Evolutionary conservation across 2,329 filamentous ascomycete species (phyloP).

Genomic region (Paracoccidioides brasiliensis): DNA sequence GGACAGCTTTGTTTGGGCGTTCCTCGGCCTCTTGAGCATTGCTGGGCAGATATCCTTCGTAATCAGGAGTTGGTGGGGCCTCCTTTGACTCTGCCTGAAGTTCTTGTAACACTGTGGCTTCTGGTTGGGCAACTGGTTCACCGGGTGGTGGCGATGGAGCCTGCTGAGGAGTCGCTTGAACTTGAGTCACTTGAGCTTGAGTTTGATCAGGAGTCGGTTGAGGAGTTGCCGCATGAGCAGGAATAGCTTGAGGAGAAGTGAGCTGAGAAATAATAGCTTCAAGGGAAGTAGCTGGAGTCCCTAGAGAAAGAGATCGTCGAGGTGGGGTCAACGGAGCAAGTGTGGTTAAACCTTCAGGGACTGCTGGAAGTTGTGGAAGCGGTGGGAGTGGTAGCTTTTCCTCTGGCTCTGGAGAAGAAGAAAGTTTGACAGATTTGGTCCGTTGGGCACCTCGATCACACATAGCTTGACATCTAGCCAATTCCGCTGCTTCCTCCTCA

Average conservation of each 20-base stretch:
- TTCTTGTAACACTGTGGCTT: neutral
- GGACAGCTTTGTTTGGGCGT: neutral
- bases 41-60: neutral
- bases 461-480: too few relatives aligned
- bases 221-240: too few relatives aligned
- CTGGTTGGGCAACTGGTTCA: neutral
- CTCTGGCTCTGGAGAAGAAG: neutral
- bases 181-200: too few relatives aligned
- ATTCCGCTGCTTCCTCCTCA: too few relatives aligned
- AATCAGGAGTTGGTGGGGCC: neutral
- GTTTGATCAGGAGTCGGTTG: too few relatives aligned
- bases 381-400: neutral
- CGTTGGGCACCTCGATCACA: too few relatives aligned
- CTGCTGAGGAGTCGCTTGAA: neutral
- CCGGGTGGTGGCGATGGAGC: neutral
- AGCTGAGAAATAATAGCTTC: too few relatives aligned
- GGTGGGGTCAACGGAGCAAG: neutral
- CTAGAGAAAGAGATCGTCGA: too few relatives aligned
- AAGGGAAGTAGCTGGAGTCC: too few relatives aligned
- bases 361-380: neutral
- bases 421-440: too few relatives aligned
- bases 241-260: too few relatives aligned
- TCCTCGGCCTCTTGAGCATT: neutral
- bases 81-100: neutral
- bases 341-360: neutral